phyloP scores from a whole-genome alignment of 306 rosid genomes.

The Cucumis melo region DNA sequence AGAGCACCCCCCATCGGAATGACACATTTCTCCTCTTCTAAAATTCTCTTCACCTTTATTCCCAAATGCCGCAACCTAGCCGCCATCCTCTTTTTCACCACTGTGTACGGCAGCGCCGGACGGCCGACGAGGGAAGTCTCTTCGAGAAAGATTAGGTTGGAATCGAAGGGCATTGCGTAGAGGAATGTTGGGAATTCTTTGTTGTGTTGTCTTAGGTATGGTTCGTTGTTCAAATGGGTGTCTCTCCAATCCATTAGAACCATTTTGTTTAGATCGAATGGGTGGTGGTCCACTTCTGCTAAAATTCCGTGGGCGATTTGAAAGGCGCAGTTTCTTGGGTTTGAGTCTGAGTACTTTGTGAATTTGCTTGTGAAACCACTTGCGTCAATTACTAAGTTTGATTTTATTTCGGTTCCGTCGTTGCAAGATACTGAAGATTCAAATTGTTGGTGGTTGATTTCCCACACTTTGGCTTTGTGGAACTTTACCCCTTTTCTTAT shows the following conservation, averaged over 20 bases:
- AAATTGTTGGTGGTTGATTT: conserved; percentile 41
- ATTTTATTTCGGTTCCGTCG: conserved; percentile 44
- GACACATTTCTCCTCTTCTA: conserved; percentile 81
- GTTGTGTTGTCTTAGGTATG: conserved; percentile 37
- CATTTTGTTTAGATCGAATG: conserved; percentile 74
- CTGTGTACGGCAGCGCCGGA: conserved; percentile 47
- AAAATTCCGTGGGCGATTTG: conserved; percentile 82
- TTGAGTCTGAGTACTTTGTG: conserved; percentile 25
- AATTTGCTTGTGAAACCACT: conserved; percentile 58
- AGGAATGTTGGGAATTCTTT: conserved; percentile 57
- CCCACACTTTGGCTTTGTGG: conserved; percentile 52
- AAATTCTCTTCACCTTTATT: conserved; percentile 42
- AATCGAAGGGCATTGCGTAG: conserved; percentile 84
- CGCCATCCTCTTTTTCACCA: conserved; percentile 58
- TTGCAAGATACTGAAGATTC: conserved; percentile 43
- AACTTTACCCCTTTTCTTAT: conserved; percentile 48
- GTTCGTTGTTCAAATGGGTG: conserved; percentile 68
- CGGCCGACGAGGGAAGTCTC: conserved; percentile 81
- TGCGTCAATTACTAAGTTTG: conserved; percentile 67
- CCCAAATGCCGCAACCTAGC: conserved; percentile 80
- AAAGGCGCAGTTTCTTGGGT: conserved; percentile 42
- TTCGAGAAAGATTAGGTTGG: conserved; percentile 58
- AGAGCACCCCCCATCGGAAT: conserved; percentile 95
- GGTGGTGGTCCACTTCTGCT: conserved; percentile 68
- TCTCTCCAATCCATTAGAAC: conserved; percentile 59